phyloP scores from a whole-genome alignment of 345 rosid genomes.

The Eucalyptus shirleyi region DNA sequence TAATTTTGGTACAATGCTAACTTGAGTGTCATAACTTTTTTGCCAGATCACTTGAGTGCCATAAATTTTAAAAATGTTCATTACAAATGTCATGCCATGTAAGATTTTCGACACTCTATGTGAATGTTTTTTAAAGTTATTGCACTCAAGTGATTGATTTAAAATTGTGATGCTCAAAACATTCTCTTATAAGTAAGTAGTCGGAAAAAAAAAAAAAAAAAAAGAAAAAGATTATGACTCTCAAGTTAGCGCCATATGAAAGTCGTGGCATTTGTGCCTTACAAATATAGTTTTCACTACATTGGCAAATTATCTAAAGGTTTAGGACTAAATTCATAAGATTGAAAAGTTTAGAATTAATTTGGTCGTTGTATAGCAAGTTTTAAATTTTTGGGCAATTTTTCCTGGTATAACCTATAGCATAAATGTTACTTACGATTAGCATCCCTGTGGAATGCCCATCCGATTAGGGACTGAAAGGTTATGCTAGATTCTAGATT shows the following conservation, averaged over 20 bases:
- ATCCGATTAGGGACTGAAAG: neutral
- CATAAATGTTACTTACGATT: neutral
- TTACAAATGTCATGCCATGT: neutral
- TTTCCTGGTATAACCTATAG: too few species aligned
- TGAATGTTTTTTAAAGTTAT: too few species aligned
- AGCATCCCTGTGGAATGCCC: neutral
- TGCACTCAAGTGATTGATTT: accelerated
- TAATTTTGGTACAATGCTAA: too few species aligned
- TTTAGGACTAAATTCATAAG: too few species aligned
- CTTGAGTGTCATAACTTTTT: too few species aligned
- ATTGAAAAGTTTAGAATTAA: too few species aligned
- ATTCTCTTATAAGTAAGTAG: neutral
- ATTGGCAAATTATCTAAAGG: neutral
- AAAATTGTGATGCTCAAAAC: neutral
- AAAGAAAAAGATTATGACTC: neutral
- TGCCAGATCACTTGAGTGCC: accelerated
- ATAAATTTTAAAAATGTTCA: too few species aligned
- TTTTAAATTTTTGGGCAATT: too few species aligned
- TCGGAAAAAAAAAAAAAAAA: too few species aligned
- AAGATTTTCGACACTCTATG: neutral
- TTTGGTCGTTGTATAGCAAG: accelerated
- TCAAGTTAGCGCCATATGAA: neutral
- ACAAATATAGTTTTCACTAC: neutral
- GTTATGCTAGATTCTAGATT: neutral
- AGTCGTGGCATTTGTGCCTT: neutral